These are phyloP conservation scores for Eutrema heterophyllum DNA, from an alignment of 345 rosid genomes.

Conservation along the genomic window DNA sequence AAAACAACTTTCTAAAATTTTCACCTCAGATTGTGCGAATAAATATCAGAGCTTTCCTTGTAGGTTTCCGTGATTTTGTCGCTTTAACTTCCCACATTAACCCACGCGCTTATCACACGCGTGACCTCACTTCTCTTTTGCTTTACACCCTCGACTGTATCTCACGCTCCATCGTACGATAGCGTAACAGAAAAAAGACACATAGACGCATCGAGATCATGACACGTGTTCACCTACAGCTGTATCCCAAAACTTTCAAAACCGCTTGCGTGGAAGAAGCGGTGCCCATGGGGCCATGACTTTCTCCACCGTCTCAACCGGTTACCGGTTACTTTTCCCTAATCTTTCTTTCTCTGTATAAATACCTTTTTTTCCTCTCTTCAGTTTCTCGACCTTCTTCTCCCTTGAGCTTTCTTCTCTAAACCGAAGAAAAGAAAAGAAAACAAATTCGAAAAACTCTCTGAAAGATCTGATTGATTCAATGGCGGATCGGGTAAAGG, in stretches of 20 bases:
- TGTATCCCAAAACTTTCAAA: slow-evolving; percentile 62
- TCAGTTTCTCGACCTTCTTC: slow-evolving; percentile 13
- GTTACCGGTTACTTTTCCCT: slow-evolving; percentile 28
- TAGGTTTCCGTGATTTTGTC: slow-evolving; percentile 33
- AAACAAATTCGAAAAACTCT: neutral
- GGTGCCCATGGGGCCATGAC: slow-evolving; percentile 45
- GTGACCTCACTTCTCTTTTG: neutral
- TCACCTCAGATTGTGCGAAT: slow-evolving; percentile 24
- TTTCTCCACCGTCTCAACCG: slow-evolving; percentile 45
- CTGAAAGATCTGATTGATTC: neutral
- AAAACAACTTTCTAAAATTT: neutral
- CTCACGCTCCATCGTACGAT: slow-evolving; percentile 15
- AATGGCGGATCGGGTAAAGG: slow-evolving; percentile 74
- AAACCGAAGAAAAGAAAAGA: too few relatives aligned
- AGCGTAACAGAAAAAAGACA: neutral
- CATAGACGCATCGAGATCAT: neutral
- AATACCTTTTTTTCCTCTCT: slow-evolving; percentile 15
- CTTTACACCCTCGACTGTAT: neutral
- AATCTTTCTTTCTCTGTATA: slow-evolving; percentile 25
- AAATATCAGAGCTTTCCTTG: slow-evolving; percentile 32
- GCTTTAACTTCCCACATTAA: slow-evolving; percentile 16
- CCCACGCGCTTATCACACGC: slow-evolving; percentile 11
- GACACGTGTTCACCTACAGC: slow-evolving; percentile 85
- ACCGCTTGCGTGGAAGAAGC: slow-evolving; percentile 65
- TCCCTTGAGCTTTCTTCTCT: neutral